Conservation (phyloP, 768 basidiomycete genomes). For the Nidularia sp. region DNA sequence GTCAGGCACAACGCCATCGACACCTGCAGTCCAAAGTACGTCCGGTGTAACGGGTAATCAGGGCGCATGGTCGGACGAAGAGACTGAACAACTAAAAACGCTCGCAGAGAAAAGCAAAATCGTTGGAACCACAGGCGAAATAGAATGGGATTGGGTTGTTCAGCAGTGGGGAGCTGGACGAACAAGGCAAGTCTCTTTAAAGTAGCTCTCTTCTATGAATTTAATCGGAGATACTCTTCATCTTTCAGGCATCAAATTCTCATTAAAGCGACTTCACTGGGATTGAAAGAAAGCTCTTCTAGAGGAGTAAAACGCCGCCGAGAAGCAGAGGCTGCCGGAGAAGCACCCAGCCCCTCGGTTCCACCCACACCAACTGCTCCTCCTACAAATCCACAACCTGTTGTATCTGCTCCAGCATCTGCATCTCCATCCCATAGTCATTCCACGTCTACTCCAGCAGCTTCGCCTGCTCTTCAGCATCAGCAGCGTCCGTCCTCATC, state of each 20-base stretch:
- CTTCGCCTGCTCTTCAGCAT: constrained; percentile 50
- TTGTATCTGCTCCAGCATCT: constrained; percentile 11
- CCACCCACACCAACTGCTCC: constrained; percentile 20
- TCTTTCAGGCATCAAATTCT: constrained; percentile 70
- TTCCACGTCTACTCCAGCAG: constrained; percentile 38
- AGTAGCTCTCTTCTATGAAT: background rate
- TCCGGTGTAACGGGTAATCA: constrained; percentile 36
- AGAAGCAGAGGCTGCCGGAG: constrained; percentile 21
- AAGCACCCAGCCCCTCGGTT: constrained; percentile 23
- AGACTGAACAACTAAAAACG: constrained; percentile 63
- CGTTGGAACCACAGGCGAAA: constrained; percentile 46
- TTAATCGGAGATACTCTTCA: background rate
- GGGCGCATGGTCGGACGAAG: constrained; percentile 78
- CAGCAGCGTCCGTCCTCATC: constrained; percentile 35
- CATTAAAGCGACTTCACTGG: constrained; percentile 75
- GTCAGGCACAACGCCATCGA: constrained; percentile 9
- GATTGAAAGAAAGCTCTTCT: constrained; percentile 70
- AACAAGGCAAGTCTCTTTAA: constrained; percentile 48
- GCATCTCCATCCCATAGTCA: constrained; percentile 34
- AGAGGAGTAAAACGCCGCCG: constrained; percentile 54
- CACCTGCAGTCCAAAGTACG: constrained; percentile 14
- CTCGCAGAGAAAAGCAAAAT: constrained; percentile 66
- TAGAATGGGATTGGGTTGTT: constrained; percentile 80
- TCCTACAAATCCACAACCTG: constrained; percentile 14
- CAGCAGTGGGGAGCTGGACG: constrained; percentile 70